These are phyloP conservation scores for Dioscorea cayenensis DNA, from an alignment of 116 monocot species.

Conservation along the genomic window DNA sequence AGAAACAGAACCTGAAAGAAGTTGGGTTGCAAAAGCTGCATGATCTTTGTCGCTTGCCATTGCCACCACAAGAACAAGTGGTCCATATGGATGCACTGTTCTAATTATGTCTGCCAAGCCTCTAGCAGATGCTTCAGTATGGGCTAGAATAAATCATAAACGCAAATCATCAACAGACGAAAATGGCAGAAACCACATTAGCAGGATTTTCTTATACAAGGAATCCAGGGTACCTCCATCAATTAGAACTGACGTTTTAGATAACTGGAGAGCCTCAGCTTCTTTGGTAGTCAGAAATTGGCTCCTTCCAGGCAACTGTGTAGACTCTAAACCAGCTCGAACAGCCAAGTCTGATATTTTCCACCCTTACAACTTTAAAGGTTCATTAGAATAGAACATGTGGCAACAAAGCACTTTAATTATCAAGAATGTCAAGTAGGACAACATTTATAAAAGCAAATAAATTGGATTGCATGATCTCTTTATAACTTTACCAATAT, in stretches of 20 bases:
- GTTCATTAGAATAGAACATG: background rate
- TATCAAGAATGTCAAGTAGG: background rate
- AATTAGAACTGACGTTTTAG: slow-evolving; percentile 57
- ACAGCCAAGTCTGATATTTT: slow-evolving; percentile 63
- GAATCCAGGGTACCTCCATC: slow-evolving; percentile 70
- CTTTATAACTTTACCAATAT: too few relatives aligned
- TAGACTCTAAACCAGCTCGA: slow-evolving; percentile 60
- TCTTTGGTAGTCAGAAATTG: slow-evolving; percentile 62
- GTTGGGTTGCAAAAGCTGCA: slow-evolving; percentile 67
- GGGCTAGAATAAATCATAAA: slow-evolving; percentile 45
- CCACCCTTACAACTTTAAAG: slow-evolving; percentile 51
- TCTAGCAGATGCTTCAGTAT: slow-evolving; percentile 94
- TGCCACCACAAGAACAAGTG: slow-evolving; percentile 78
- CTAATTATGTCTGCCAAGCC: slow-evolving; percentile 59
- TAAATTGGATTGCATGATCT: too few relatives aligned
- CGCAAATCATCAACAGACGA: background rate
- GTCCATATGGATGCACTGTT: slow-evolving; percentile 29
- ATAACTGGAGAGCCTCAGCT: slow-evolving; percentile 41
- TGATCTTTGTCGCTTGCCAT: slow-evolving; percentile 99
- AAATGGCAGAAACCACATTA: background rate
- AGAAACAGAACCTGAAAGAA: slow-evolving; percentile 52
- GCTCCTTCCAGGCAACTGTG: slow-evolving; percentile 71
- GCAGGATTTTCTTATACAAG: background rate
- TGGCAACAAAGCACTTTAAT: background rate
- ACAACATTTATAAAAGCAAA: background rate